Conservation (phyloP, 768 basidiomycete genomes). For the Myochromella boudieri region DNA sequence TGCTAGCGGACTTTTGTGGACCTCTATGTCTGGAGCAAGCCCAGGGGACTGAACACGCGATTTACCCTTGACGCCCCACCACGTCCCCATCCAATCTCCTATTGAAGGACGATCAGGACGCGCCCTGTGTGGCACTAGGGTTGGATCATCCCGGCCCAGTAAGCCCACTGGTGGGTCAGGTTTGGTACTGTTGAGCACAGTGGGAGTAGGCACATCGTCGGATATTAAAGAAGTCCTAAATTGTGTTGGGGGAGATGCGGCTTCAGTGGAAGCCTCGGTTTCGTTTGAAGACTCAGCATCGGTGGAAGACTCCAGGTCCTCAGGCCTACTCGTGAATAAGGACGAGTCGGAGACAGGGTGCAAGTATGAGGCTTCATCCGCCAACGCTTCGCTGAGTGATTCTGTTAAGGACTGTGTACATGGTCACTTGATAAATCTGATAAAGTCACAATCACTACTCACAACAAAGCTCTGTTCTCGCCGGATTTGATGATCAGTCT, state of each 20-base stretch:
- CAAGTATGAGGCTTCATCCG: constrained; percentile 43
- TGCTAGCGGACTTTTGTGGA: constrained; percentile 18
- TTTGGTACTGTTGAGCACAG: neutral
- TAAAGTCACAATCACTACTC: constrained; percentile 21
- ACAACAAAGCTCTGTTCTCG: constrained; percentile 63
- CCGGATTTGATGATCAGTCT: constrained; percentile 45
- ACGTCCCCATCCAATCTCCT: constrained; percentile 78
- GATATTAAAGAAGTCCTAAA: constrained; percentile 6
- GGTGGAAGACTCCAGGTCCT: constrained; percentile 22
- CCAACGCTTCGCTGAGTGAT: constrained; percentile 56
- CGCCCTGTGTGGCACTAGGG: constrained; percentile 18
- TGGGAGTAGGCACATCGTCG: constrained; percentile 10
- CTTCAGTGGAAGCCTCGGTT: neutral
- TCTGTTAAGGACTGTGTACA: constrained; percentile 46
- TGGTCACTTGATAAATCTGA: constrained; percentile 1
- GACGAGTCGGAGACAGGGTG: constrained; percentile 32
- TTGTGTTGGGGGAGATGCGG: neutral
- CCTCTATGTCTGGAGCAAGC: constrained; percentile 19
- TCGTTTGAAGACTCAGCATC: constrained; percentile 16
- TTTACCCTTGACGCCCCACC: constrained; percentile 58
- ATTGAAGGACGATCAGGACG: constrained; percentile 52
- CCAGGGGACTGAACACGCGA: constrained; percentile 20
- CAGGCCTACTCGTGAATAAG: constrained; percentile 33
- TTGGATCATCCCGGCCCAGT: constrained; percentile 10
- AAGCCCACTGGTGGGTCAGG: neutral